Evolutionary conservation across 225 moss, liverwort and hornwort species (phyloP), one percentile per base, ranked within the genome.

Genomic region (Antitrichia curtipendula): DNA sequence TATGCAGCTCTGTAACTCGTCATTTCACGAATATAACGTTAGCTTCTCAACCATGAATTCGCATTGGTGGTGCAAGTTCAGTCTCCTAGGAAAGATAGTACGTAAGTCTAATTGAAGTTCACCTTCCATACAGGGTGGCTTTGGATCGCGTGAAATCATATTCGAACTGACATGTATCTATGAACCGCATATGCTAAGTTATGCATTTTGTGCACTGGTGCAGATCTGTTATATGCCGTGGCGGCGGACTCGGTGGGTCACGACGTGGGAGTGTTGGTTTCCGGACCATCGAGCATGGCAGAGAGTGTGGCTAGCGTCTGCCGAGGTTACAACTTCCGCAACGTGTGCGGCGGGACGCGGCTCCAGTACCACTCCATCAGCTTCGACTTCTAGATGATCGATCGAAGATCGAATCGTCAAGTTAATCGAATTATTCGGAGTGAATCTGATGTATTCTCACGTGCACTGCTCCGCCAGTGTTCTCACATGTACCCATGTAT

Each of bases 311-410:
- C 92, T 38, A 86, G 66, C 36, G 76, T 75, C 25, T 92, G 92
- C 64, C 85, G 91, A 22, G 57, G 83, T 27, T 89, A 85, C 70
- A 92, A 92, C 83, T 92, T 92, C 89, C 80, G 88, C 71, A 86
- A 91, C 22, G 32, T 71, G 12, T 24, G 69, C 62, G 83, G 88
- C 16, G 79, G 63, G 57, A 82, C 82, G 40, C 91, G 91, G 80
- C 64, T 91, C 36, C 89, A 88, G 41, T 92, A 75, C 80, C 88
- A 92, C 88, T 89, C 89, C 75, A 91, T 92, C 80, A 92, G 91
- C 85, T 92, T 92, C 87, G 90, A 92, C 82, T 65, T 90, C 27
- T 92, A 89, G 62, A 45, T 15, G 52, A 49, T 45, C 61, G 20
- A 29, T 59, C 16, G n/a, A 85, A 17, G 19, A 15, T 41, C 25